Base-by-base conservation (phyloP, 176 grass and related monocot genomes). In the Aegilops umbellulata region DNA sequence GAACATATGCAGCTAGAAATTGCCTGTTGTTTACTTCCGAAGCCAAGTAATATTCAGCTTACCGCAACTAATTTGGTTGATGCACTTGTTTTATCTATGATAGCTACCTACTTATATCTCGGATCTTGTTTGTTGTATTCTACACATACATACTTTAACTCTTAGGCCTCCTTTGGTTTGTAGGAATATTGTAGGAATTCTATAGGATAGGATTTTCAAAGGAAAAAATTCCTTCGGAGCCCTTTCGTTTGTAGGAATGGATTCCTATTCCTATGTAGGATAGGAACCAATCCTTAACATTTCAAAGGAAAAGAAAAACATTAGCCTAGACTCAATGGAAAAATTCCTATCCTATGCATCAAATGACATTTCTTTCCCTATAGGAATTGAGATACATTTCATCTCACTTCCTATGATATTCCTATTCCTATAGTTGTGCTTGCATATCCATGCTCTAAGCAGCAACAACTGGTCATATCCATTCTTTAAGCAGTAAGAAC, bases 11-110 rank as follows among this genome's bases (percentile, higher is more conserved):
- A 31, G 27, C 64, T 66, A 66, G 64, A 15, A 31, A 66, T 66
- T 66, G 2, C n/a, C 6, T 29, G 58, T 7, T 53, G 22, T 60
- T 60, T 36, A 14, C 42, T 6, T 58, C 49, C 49, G 41, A 60
- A 34, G 27, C 17, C 38, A 71, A 73, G 8, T 24, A 30, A 58
- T 22, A 73, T 42, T 20, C 12, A 10, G 9, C 7, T 85, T 81
- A n/a, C 7, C 5, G 12, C 25, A 35, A 12, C 10, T 73, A 17
- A 17, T 3, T 47, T 89, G 55, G 36, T n/a, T 76, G 29, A 11
- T 85, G 46, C 26, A 75, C 34, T 88, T 76, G 36, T 5, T 89
- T 58, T 25, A 75, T 67, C 16, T 26, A 23, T 20, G 6, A 11
- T 65, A 29, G 35, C 60, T 17, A 67, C 60, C 32, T 72, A 64